These are phyloP conservation scores for Apiotrichum porosum DNA, from an alignment of 1,284 basidiomycete species.

Conservation along the genomic window DNA sequence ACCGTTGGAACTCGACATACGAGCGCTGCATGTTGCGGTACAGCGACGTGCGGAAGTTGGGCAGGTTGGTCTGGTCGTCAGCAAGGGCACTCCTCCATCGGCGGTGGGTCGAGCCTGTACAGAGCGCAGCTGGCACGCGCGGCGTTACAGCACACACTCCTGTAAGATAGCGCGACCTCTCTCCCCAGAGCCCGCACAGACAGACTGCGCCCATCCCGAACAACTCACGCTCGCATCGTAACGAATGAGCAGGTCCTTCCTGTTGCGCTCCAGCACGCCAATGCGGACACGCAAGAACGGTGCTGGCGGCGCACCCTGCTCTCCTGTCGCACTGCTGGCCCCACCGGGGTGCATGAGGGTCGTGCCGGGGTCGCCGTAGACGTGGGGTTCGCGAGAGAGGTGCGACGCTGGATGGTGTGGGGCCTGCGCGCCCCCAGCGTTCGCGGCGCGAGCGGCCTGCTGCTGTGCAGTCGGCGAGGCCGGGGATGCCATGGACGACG, in stretches of 20 bases:
- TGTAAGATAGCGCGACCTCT: neutral
- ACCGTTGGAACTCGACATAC: constrained; percentile 84
- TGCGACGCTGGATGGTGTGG: neutral
- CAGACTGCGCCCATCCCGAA: too few relatives aligned
- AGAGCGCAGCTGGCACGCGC: neutral
- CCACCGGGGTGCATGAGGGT: constrained; percentile 23
- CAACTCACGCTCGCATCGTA: constrained; percentile 79
- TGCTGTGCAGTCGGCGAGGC: neutral
- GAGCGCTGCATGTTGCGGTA: constrained; percentile 88
- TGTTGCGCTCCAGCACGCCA: constrained; percentile 82
- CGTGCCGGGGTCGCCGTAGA: constrained; percentile 40
- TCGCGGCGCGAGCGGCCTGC: too few relatives aligned
- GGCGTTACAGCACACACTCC: neutral
- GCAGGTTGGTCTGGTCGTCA: constrained; percentile 87
- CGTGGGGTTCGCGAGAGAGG: constrained; percentile 32
- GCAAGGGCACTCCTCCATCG: too few relatives aligned
- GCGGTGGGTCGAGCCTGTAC: neutral
- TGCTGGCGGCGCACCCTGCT: constrained; percentile 4
- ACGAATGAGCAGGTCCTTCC: constrained; percentile 82
- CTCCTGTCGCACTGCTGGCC: neutral
- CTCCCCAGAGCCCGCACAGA: neutral
- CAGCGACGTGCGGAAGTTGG: constrained; percentile 79
- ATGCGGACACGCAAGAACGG: constrained; percentile 82
- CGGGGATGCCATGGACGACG: constrained; percentile 5
- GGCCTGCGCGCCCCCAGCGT: too few relatives aligned